A percentile compares a stretch with the other conserved stretches of the same genome.
Evolutionary conservation across 2,329 filamentous ascomycete genomes (phyloP).

Genomic region (Claviceps purpurea): DNA sequence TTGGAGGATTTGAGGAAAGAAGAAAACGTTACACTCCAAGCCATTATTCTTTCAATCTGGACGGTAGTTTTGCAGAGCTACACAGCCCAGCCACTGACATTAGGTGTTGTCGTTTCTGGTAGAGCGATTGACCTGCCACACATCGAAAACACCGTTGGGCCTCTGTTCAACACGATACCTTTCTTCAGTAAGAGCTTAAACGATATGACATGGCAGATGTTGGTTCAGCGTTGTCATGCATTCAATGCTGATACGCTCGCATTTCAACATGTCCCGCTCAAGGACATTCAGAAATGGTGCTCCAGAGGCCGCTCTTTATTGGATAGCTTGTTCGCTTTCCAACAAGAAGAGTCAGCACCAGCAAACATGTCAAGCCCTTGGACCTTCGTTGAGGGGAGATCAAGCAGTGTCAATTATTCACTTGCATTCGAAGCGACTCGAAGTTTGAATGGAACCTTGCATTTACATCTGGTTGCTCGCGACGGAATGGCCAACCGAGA

Average conservation of each 20-base stretch:
- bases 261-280: constrained; percentile 60
- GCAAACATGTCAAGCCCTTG: constrained; percentile 32
- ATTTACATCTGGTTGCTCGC: constrained; percentile 47
- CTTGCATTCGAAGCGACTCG: constrained; percentile 63
- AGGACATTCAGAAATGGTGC: constrained; percentile 71
- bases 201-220: constrained; percentile 40
- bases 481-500: constrained; percentile 19
- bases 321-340: constrained; percentile 72
- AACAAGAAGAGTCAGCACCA: constrained; percentile 31
- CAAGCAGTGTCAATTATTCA: constrained; percentile 51
- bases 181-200: constrained; percentile 39
- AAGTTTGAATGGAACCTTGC: constrained; percentile 30
- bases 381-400: constrained; percentile 32
- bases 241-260: constrained; percentile 55
- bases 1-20: constrained; percentile 41
- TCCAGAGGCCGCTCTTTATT: constrained; percentile 50
- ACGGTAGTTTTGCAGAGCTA: constrained; percentile 44
- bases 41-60: constrained; percentile 67
- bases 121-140: constrained; percentile 54
- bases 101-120: constrained; percentile 71
- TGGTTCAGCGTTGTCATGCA: constrained; percentile 52
- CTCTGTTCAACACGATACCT: constrained; percentile 82
- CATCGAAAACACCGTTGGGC: constrained; percentile 58
- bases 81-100: constrained; percentile 32
- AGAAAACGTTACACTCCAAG: constrained; percentile 64